These are phyloP conservation scores for Aureoboletus auriporus DNA, from an alignment of 768 basidiomycete genomes.

Conservation along the genomic window DNA sequence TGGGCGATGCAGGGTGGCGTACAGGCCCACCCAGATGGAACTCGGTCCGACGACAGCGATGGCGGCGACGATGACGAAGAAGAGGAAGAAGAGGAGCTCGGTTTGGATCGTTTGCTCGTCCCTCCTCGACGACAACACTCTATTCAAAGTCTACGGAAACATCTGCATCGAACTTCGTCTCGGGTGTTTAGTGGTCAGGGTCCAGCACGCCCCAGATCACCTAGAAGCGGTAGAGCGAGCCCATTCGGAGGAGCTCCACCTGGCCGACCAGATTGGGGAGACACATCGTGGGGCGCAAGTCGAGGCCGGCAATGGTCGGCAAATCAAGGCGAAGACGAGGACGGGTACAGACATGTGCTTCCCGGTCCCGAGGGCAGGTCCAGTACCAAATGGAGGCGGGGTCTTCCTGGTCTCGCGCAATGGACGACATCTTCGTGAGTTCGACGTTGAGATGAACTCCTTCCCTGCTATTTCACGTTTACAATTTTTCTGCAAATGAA, in stretches of 20 bases:
- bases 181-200: conserved; percentile 11
- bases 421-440: conserved; percentile 26
- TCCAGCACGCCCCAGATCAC: conserved; percentile 9
- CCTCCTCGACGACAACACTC: conserved; percentile 71
- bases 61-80: conserved; percentile 40
- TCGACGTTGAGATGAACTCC: background rate
- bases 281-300: conserved; percentile 20
- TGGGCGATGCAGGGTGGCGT: conserved; percentile 26
- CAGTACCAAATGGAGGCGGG: conserved; percentile 27
- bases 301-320: conserved; percentile 24
- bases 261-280: conserved; percentile 12
- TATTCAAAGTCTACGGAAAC: conserved; percentile 65
- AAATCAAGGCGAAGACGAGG: conserved; percentile 26
- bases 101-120: conserved; percentile 63
- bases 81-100: conserved; percentile 55
- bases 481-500: conserved; percentile 7
- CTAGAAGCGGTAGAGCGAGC: conserved; percentile 15
- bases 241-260: conserved; percentile 11
- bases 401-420: conserved; percentile 31
- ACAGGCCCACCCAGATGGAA: conserved; percentile 10
- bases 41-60: conserved; percentile 24
- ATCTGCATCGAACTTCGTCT: conserved; percentile 38
- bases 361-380: conserved; percentile 20
- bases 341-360: conserved; percentile 22
- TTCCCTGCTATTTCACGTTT: conserved; percentile 4